These are phyloP conservation scores for Lecanoromycetidae sp. DNA, from an alignment of 2,329 filamentous ascomycete species.

Conservation along the genomic window DNA sequence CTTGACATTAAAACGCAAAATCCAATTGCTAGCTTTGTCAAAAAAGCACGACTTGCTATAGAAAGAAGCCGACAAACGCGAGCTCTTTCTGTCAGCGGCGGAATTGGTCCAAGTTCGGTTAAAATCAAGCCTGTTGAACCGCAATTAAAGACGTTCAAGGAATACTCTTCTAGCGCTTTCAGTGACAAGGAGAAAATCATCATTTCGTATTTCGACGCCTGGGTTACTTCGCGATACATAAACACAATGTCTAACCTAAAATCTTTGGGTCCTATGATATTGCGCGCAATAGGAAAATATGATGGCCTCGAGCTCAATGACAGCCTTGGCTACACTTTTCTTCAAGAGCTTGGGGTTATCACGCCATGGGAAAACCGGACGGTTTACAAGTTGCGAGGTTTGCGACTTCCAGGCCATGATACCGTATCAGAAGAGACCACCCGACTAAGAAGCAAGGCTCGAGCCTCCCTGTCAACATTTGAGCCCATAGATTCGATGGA, in stretches of 20 bases:
- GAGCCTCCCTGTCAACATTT: background rate
- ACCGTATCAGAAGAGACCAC: conserved; percentile 25
- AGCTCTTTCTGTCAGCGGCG: conserved; percentile 1
- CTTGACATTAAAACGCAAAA: conserved; percentile 12
- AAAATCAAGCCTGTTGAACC: background rate
- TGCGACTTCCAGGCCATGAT: conserved; percentile 39
- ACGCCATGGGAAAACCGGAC: conserved; percentile 45
- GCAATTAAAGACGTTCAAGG: background rate
- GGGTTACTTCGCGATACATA: conserved; percentile 32
- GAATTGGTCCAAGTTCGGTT: conserved; percentile 12
- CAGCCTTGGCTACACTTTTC: conserved; percentile 36
- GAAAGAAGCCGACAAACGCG: conserved; percentile 12
- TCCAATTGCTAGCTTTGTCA: conserved; percentile 14
- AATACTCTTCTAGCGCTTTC: background rate
- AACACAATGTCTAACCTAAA: conserved; percentile 31
- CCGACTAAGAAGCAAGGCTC: conserved; percentile 23
- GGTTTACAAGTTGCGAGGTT: conserved; percentile 36
- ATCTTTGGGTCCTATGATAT: conserved; percentile 42
- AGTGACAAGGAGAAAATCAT: conserved; percentile 28
- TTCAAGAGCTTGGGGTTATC: conserved; percentile 52
- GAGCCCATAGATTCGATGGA: conserved; percentile 33
- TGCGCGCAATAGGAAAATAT: conserved; percentile 47
- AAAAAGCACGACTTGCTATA: conserved; percentile 15
- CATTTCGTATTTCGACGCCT: conserved; percentile 42
- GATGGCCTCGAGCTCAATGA: conserved; percentile 28